These are phyloP conservation scores for Chalciporus sphaerocephalus DNA, from an alignment of 768 basidiomycete genomes.

Conservation along the genomic window DNA sequence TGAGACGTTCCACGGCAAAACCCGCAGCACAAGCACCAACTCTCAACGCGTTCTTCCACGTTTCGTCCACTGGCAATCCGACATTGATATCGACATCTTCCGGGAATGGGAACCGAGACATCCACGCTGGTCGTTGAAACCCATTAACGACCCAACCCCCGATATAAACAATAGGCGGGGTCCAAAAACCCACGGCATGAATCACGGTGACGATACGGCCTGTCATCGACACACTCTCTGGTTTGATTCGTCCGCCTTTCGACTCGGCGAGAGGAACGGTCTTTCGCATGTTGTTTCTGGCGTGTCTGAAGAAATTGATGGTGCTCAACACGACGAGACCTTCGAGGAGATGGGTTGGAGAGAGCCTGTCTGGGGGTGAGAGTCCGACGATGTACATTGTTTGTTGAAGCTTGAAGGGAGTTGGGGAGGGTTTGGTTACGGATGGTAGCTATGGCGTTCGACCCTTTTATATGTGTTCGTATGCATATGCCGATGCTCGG, in stretches of 20 bases:
- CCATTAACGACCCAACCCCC: slow-evolving; percentile 17
- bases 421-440: too few species aligned
- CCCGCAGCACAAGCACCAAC: slow-evolving; percentile 13
- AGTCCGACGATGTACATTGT: slow-evolving; percentile 9
- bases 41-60: slow-evolving; percentile 12
- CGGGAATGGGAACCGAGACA: slow-evolving; percentile 14
- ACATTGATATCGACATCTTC: slow-evolving; percentile 6
- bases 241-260: slow-evolving; percentile 14
- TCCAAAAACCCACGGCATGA: slow-evolving; percentile 8
- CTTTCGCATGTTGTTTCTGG: neutral
- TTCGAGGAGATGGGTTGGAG: slow-evolving; percentile 8
- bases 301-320: slow-evolving; percentile 1
- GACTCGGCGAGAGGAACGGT: neutral
- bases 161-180: slow-evolving; percentile 20
- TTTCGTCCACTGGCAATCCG: neutral
- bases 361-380: too few species aligned
- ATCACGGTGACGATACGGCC: slow-evolving; percentile 19
- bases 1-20: neutral
- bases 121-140: slow-evolving; percentile 28
- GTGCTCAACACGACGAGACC: slow-evolving; percentile 2
- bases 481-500: too few species aligned
- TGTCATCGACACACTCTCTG: slow-evolving; percentile 6
- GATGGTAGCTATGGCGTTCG: too few species aligned
- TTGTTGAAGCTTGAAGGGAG: neutral
- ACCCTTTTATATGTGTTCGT: too few species aligned